Evolutionary conservation across 441 rosid species (phyloP), one percentile per base, ranked within the genome.

Genomic region (Arabidopsis lyrata): DNA sequence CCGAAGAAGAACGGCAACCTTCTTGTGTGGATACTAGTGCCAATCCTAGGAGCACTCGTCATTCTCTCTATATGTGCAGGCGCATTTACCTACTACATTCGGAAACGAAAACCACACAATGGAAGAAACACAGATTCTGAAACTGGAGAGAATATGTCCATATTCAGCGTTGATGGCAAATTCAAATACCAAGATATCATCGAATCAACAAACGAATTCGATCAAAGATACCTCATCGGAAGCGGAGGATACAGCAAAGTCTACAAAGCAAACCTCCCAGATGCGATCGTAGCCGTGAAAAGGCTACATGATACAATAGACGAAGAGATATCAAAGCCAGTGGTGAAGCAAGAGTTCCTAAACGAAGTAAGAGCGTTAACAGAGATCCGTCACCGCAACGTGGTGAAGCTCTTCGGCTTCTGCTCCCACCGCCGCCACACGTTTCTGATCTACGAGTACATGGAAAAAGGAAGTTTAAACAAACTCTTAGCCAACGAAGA

Each of bases 401-500:
- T 81, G 0, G 76, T 78, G 66, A 81, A 81, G 67, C 78, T 81
- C 1, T 15, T 71, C 62, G 84, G 84, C 11, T 81, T 63, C 48
- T 78, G 82, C 52, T 64, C 66, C 1, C 57, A 60, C 34, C 59
- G 52, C 10, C 74, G 47, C 38, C 63, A 73, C 22, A 69, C 77
- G 0, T 64, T 79, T 18, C 32, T 82, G 7, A 47, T 79, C n/a
- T 82, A 76, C 10, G 81, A 82, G 66, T 81, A 47, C 76, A 44
- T 81, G 73, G 84, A 52, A 29, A 70, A 52, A n/a, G n/a, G n/a
- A n/a, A n/a, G n/a, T n/a, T n/a, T n/a, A n/a, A n/a, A n/a, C n/a
- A n/a, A n/a, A n/a, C n/a, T n/a, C n/a, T n/a, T n/a, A n/a, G n/a
- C n/a, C n/a, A n/a, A n/a, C n/a, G n/a, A n/a, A n/a, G n/a, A n/a